These are phyloP conservation scores for Saccharomycopsis sp. DNA, from an alignment of 805 yeast genomes.

Conservation along the genomic window DNA sequence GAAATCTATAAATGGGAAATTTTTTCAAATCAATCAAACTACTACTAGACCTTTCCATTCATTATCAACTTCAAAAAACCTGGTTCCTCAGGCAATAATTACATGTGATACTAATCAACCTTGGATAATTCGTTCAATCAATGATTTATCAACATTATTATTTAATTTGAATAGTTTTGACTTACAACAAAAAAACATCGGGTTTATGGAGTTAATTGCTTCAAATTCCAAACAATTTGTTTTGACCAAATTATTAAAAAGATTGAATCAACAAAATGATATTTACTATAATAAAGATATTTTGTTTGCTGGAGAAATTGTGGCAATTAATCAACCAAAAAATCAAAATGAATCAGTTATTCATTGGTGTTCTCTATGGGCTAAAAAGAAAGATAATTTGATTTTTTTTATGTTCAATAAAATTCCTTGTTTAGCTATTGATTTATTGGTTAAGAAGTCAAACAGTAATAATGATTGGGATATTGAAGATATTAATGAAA, in stretches of 20 bases:
- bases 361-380: slow-evolving; percentile 90
- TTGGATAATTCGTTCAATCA: slow-evolving; percentile 74
- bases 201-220: slow-evolving; percentile 68
- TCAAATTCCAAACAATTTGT: slow-evolving; percentile 68
- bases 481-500: slow-evolving; percentile 21
- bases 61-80: slow-evolving; percentile 56
- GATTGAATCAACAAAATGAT: slow-evolving; percentile 11
- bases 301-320: slow-evolving; percentile 73
- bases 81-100: slow-evolving; percentile 75
- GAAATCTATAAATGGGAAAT: background rate
- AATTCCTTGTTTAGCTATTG: slow-evolving; percentile 63
- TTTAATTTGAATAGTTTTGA: slow-evolving; percentile 69
- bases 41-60: slow-evolving; percentile 44
- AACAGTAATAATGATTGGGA: slow-evolving; percentile 9
- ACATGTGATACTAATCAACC: slow-evolving; percentile 69
- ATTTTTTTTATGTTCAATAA: slow-evolving; percentile 83
- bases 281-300: slow-evolving; percentile 30
- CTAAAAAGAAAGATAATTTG: slow-evolving; percentile 58
- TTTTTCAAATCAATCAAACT: slow-evolving; percentile 20
- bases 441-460: slow-evolving; percentile 30
- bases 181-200: slow-evolving; percentile 37
- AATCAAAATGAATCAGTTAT: slow-evolving; percentile 31
- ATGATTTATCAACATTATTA: slow-evolving; percentile 80
- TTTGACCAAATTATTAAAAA: slow-evolving; percentile 36
- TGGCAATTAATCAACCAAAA: slow-evolving; percentile 58